Evolutionary conservation across 352 stramenopile genomes (phyloP), one percentile per base, ranked within the genome.

Genomic region (Pythium monospermum): DNA sequence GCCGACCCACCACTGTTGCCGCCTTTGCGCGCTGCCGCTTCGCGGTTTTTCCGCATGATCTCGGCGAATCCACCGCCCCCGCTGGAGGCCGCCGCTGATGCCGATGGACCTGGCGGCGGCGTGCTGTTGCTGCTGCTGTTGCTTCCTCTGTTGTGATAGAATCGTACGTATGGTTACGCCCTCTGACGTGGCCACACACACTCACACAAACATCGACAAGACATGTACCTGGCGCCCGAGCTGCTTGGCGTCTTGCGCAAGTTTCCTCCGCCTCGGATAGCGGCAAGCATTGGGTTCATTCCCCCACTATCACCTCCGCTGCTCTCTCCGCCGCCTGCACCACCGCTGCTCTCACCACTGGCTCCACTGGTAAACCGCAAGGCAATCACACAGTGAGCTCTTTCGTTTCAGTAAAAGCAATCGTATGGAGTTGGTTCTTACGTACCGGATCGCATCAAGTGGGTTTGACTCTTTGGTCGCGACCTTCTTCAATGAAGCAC

Each of bases 1-100:
- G 39, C 21, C n/a, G n/a, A n/a, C n/a, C n/a, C n/a, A n/a, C n/a
- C n/a, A n/a, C n/a, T n/a, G n/a, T n/a, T n/a, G 49, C 49, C 2
- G 53, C 66, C 61, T 52, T 69, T 87, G n/a, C 77, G 68, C 3
- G 83, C 83, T 2, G 83, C 81, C 15, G 85, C 85, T 51, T 93
- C 83, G 21, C 83, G 76, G 66, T 94, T 95, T 62, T 90, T 91
- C 39, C 81, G 73, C 81, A 95, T 95, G 61, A 95, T 95, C 53
- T 95, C 85, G 0, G 85, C 79, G 64, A 95, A 94, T 18, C 83
- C 83, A 18, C 79, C 75, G 18, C 66, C 68, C 13, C 73, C 58
- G 33, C 33, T 57, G 43, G 15, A 53, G 39, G 1, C 49, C 26
- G 12, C 37, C 10, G 15, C 43, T 1, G 47, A 28, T n/a, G 42